Evolutionary conservation across 768 basidiomycete genomes (phyloP), one percentile per base, ranked within the genome.

Genomic region (Boletus vermiculosoides): DNA sequence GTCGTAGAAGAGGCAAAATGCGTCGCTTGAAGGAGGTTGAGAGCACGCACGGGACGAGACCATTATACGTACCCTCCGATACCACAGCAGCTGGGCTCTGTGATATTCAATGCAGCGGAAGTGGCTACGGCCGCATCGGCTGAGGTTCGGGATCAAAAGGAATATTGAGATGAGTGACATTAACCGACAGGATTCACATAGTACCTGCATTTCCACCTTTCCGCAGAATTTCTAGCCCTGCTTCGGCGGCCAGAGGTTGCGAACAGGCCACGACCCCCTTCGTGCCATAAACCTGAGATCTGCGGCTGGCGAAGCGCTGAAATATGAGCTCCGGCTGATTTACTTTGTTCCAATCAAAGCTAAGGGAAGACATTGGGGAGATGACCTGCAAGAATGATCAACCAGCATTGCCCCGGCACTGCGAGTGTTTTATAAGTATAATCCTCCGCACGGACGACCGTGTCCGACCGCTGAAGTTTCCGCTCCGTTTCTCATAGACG

Each of bases 121-220:
- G 86, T 88, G 28, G 97, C 97, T 18, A 98, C 94, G 8, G 97
- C 95, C 30, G 94, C 93, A 74, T 97, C 94, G 58, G 91, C 92
- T 93, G 58, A 36, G 12, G 25, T 34, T 50, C 13, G 41, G 30
- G 45, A 25, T 46, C 28, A 50, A 40, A 18, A 33, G 13, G 22
- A 50, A 18, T 36, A 33, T 8, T 44, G 44, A 54, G 36, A 56
- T 20, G 34, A 3, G 30, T n/a, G 34, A 23, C 57, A 23, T 40
- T 47, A 37, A 48, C 54, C 8, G 37, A 45, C n/a, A 33, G 30
- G n/a, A 39, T n/a, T n/a, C 30, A 49, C 45, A 58, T 77, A 46
- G 42, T 67, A 91, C 92, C 95, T 64, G 96, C 96, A 76, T 99
- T 99, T 50, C 97, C 97, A 13, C 97, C 97, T 71, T 87, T 89